Evolutionary conservation across 2,329 filamentous ascomycete species (phyloP).

Genomic region (Colletotrichum gigasporum): DNA sequence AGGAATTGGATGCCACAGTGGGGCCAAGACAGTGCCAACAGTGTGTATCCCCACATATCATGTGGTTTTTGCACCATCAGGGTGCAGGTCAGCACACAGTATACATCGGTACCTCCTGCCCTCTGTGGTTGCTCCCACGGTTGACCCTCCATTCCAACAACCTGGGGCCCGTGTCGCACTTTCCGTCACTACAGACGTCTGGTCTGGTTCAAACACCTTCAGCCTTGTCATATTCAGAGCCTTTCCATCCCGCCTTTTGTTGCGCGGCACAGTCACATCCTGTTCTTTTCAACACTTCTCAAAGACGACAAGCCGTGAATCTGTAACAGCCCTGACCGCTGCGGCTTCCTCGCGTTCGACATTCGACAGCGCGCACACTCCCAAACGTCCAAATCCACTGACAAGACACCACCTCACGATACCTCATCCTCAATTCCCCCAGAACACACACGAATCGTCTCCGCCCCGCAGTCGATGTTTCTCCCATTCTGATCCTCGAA

Average conservation of each 20-base stretch:
- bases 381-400: background rate
- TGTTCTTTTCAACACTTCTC: background rate
- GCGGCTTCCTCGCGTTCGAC: background rate
- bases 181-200: conserved; percentile 29
- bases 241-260: background rate
- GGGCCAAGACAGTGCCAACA: background rate
- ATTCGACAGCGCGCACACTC: background rate
- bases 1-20: conserved; percentile 8
- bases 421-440: background rate
- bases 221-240: conserved; percentile 8
- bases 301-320: background rate
- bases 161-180: conserved; percentile 22
- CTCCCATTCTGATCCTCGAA: conserved; percentile 12
- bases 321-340: background rate
- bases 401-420: background rate
- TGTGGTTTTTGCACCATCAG: no score
- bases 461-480: conserved; percentile 26
- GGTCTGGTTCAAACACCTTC: conserved; percentile 14
- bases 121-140: conserved; percentile 10
- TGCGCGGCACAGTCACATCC: background rate
- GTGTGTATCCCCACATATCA: background rate
- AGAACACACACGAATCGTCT: background rate
- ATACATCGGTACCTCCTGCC: background rate
- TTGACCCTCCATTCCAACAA: conserved; percentile 21
- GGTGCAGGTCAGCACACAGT: no score